Evolutionary conservation across 345 rosid species (phyloP), one percentile per base, ranked within the genome.

Genomic region (Aquilaria yunnanensis): DNA sequence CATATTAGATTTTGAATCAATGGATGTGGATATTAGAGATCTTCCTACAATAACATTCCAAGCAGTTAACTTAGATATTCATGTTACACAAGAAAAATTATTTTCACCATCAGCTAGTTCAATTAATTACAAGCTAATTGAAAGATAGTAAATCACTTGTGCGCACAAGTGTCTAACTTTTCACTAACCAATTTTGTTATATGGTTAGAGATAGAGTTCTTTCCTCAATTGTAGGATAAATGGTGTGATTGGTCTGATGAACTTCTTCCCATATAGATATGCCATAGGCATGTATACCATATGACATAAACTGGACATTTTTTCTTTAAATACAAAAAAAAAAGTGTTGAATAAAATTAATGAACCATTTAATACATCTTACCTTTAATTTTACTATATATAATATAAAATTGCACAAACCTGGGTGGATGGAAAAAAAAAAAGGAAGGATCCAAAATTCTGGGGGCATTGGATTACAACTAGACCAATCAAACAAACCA

Each of bases 371-470:
- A 16, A 16, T 16, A 16, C 16, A 16, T 16, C 16, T 16, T 16
- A 16, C 16, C 16, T 16, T 16, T 16, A 16, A 16, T 16, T 16
- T 16, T 16, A 16, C 16, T 16, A 16, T 16, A 16, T 16, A 16
- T 16, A 16, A 37, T 37, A 63, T 29, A 41, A 37, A 30, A 32
- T 29, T 37, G 3, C 43, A 37, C n/a, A 47, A 63, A 81, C 88
- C 80, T 71, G 86, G 89, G 70, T 77, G 83, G 66, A 83, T 51
- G 49, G 76, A 16, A 16, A 78, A 55, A 79, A 50, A 77, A 2
- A 82, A 60, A 66, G 89, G 89, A 65, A 84, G 70, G 60, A 78
- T 74, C 86, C 86, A 84, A 68, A 84, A 84, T 72, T 84, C 89
- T 0, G 89, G 89, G 57, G 89, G 89, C 84, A 84, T 81, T 12